These are phyloP conservation scores for Chlorella sp. DNA, from an alignment of 139 green algal genomes.

Conservation along the genomic window DNA sequence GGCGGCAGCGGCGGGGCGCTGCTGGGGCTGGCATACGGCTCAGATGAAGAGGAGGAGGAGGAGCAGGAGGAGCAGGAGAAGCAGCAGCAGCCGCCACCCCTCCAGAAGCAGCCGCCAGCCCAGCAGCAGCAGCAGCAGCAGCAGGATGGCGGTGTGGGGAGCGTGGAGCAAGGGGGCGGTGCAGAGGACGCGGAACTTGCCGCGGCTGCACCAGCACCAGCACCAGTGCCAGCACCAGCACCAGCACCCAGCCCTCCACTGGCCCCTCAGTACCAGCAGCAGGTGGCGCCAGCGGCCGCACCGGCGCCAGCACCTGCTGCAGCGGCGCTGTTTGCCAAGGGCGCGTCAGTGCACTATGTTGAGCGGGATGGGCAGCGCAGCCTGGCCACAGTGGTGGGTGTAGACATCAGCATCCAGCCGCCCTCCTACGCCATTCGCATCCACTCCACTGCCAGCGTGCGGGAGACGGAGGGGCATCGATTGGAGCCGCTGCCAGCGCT, in stretches of 20 bases:
- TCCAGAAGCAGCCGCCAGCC: background rate
- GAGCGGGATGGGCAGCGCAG: slow-evolving; percentile 11
- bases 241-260: no score
- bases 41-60: slow-evolving; percentile 48
- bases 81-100: background rate
- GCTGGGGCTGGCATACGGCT: slow-evolving; percentile 54
- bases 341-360: slow-evolving; percentile 19
- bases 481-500: background rate
- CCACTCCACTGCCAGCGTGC: slow-evolving; percentile 15
- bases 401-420: slow-evolving; percentile 32
- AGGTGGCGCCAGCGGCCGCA: background rate
- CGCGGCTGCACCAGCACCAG: background rate
- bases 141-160: background rate
- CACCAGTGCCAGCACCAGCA: background rate
- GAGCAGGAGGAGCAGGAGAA: background rate
- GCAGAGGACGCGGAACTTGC: background rate
- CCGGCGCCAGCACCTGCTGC: background rate
- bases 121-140: background rate
- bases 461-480: slow-evolving; percentile 37
- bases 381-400: slow-evolving; percentile 6
- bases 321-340: background rate
- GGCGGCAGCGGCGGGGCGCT: slow-evolving; percentile 16
- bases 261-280: background rate
- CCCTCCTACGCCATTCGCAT: slow-evolving; percentile 36
- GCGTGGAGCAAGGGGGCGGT: background rate